Conservation (phyloP, 1,284 basidiomycete species). For the Ustilago curta region DNA sequence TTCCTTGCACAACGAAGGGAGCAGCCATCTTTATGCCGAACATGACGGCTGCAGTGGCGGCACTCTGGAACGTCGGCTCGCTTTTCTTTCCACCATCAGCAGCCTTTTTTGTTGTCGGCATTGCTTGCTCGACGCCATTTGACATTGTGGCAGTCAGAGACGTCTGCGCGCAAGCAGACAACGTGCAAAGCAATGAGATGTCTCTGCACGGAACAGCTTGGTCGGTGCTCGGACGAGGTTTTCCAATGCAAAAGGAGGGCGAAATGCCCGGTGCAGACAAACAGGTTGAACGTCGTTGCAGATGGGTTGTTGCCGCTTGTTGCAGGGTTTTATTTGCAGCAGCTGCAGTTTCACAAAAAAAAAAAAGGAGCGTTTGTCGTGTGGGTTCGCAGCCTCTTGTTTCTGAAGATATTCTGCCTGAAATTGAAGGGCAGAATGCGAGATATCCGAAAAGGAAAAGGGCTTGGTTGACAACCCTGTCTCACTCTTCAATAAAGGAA, state of each 20-base stretch:
- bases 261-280: not conserved
- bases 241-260: too few relatives aligned
- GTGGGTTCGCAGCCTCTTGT: not conserved
- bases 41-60: not conserved
- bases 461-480: too few relatives aligned
- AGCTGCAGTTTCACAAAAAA: not conserved
- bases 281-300: not conserved
- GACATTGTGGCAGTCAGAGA: not conserved
- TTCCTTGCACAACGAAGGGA: not conserved
- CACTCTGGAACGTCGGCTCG: not conserved
- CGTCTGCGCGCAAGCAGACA: too few relatives aligned
- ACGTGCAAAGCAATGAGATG: too few relatives aligned
- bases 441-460: not conserved
- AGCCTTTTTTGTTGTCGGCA: not conserved
- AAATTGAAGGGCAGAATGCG: not conserved
- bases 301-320: not conserved
- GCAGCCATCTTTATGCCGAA: not conserved
- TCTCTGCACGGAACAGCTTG: too few relatives aligned
- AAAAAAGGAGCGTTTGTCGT: not conserved
- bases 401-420: not conserved
- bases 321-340: not conserved
- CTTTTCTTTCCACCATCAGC: conserved; percentile 1
- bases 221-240: too few relatives aligned
- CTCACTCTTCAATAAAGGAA: too few relatives aligned
- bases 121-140: not conserved